Conservation (phyloP, 371 early-diverging fungal genomes). For the Dichotomocladium elegans region DNA sequence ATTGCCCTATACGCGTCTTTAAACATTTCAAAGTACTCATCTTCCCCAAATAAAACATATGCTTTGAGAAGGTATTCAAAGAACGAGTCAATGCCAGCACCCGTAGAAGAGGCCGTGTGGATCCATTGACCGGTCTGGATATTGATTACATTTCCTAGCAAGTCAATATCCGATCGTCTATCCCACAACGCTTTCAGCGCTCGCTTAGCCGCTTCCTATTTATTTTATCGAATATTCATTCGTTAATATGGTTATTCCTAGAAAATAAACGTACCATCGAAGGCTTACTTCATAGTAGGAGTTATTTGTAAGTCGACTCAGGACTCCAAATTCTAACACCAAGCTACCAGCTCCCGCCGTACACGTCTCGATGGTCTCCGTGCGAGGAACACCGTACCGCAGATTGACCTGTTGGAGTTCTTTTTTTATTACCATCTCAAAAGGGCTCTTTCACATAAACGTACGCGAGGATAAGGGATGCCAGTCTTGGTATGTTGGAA, state of each 20-base stretch:
- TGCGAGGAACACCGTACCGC: slow-evolving; percentile 60
- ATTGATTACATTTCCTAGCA: slow-evolving; percentile 86
- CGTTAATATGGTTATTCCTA: no score
- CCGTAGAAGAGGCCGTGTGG: slow-evolving; percentile 70
- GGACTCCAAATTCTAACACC: slow-evolving; percentile 91
- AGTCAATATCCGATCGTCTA: slow-evolving; percentile 64
- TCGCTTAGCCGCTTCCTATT: slow-evolving; percentile 60
- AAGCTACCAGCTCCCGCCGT: slow-evolving; percentile 92
- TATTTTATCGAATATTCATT: not conserved
- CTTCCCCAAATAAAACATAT: slow-evolving; percentile 83
- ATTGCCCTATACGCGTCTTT: slow-evolving; percentile 76
- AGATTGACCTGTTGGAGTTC: slow-evolving; percentile 84
- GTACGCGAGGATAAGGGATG: slow-evolving; percentile 83
- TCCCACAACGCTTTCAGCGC: slow-evolving; percentile 79
- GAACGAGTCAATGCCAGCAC: slow-evolving; percentile 92
- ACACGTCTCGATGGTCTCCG: slow-evolving; percentile 80
- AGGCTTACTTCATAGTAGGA: slow-evolving; percentile 64
- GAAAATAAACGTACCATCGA: not conserved
- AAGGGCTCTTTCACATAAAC: slow-evolving; percentile 6
- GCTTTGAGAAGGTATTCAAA: slow-evolving; percentile 93
- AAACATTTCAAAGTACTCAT: slow-evolving; percentile 73
- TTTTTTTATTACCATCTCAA: no score
- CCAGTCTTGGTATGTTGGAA: slow-evolving; percentile 80
- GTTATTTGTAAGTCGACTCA: slow-evolving; percentile 84
- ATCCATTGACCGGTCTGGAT: slow-evolving; percentile 70